Base-by-base conservation (phyloP, 192 early-diverging fungal genomes). In the Chytriomyces confervae region DNA sequence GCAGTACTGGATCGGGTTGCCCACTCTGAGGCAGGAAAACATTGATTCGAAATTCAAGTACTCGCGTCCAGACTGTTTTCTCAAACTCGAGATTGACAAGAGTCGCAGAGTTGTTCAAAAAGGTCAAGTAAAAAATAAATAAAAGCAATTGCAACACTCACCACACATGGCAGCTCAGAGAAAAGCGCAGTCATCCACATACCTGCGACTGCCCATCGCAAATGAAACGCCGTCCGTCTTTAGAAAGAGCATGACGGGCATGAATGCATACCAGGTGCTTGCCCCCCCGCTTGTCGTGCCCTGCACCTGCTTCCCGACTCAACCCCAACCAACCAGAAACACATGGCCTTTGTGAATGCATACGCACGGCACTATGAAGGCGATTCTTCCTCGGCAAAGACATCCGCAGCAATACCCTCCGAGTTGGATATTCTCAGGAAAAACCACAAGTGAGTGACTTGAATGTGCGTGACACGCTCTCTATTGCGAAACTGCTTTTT, bases 371-470 rank as follows among this genome's bases (percentile, higher is more conserved):
- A 85, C 61, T 89, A 88, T 67, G 79, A 76, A 7, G 45, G 62
- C n/a, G 49, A 24, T 57, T n/a, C 61, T 62, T 3, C 62, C 13
- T 9, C 65, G 69, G 49, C 24, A n/a, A 3, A 3, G 7, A 13
- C 24, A 36, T 9, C 45, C 16, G 3, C 65, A 62, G 27, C 62
- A 20, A 51, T 60, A 60, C 49, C 24, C 11, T 46, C 66, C 0
- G 93, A 94, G 69, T 61, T 84, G 7, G 92, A 94, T n/a, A 88
- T 93, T 50, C 77, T 94, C n/a, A 81, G 85, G 16, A 85, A 89
- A 74, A 87, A 93, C 57, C 93, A 94, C 82, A 71, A 81, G 92
- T 94, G 84, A 65, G 65, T 47, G 11, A n/a, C 27, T 74, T 47
- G 24, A 48, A 79, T 18, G 18, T 36, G 49, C n/a, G 0, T 13